Evolutionary conservation across 257 asterid species (phyloP), one percentile per base, ranked within the genome.

Genomic region (Haberlea rhodopensis): DNA sequence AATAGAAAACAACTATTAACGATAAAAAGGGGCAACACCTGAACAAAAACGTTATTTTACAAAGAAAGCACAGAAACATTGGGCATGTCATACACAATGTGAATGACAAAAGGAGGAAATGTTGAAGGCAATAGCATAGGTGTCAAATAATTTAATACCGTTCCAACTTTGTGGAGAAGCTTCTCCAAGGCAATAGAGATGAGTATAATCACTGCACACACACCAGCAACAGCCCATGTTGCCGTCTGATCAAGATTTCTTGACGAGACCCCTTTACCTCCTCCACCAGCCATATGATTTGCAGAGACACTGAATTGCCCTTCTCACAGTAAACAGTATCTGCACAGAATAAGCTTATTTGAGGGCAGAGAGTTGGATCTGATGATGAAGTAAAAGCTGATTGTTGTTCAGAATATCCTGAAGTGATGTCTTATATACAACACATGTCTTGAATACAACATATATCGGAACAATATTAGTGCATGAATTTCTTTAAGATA

Each of bases 171-270:
- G 75, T 88, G 97, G 8, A 91, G 81, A 75, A 86, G 34, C 76
- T 80, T 88, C 76, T 91, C 97, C 31, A 91, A 66, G 28, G 82
- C 78, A 71, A 88, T 71, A 15, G 96, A 91, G 76, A 91, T 72
- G 52, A 91, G 22, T 55, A 91, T 91, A 57, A 91, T 91, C 27
- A 84, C 79, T 0, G 87, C 79, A 69, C 95, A 91, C 13, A 91
- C 95, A 58, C 92, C 86, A 57, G 97, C 91, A 67, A 86, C 95
- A 7, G 95, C 97, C 96, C 97, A 91, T 67, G 97, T 91, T 19
- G 97, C 80, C 20, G 96, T 91, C 68, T 88, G 87, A 34, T 80
- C 89, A 65, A 88, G 89, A 68, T 69, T 51, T 63, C 94, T 81
- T 25, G 85, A 60, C 23, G 31, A 28, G 0, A 2, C 65, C 21